These are phyloP conservation scores for Anthracocystis setariae DNA, from an alignment of 1,284 basidiomycete species.

Conservation along the genomic window DNA sequence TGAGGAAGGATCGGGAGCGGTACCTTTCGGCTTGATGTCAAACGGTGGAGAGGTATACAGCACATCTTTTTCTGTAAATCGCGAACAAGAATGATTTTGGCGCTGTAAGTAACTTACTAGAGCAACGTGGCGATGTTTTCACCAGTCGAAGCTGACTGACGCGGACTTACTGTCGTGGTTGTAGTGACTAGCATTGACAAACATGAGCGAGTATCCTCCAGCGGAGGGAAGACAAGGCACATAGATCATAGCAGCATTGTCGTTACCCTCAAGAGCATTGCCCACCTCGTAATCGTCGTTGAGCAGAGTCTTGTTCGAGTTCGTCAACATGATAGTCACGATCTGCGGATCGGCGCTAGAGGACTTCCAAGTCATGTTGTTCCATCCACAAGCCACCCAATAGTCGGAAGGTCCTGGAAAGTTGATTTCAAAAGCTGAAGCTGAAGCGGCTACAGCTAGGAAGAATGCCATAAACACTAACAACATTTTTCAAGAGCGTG, in stretches of 20 bases:
- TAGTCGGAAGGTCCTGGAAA: slow-evolving; percentile 36
- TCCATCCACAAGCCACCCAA: slow-evolving; percentile 49
- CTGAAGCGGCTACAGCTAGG: neutral
- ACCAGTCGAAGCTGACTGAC: too few species aligned
- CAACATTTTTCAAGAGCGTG: neutral
- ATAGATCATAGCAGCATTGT: slow-evolving; percentile 33
- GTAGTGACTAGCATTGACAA: slow-evolving; percentile 29
- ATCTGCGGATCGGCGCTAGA: slow-evolving; percentile 2
- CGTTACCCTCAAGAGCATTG: slow-evolving; percentile 22
- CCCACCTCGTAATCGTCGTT: slow-evolving; percentile 40
- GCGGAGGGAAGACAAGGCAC: slow-evolving; percentile 29
- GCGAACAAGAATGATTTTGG: too few species aligned
- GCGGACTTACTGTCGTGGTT: slow-evolving; percentile 31
- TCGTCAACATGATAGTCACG: slow-evolving; percentile 35
- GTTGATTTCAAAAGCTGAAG: slow-evolving; percentile 13
- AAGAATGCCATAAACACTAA: neutral
- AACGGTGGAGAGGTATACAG: slow-evolving; percentile 27
- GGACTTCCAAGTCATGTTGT: slow-evolving; percentile 33
- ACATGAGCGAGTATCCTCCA: slow-evolving; percentile 12
- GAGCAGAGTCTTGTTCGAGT: slow-evolving; percentile 35
- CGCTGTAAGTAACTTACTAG: too few species aligned
- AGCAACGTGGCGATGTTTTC: too few species aligned
- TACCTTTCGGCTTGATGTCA: slow-evolving; percentile 28
- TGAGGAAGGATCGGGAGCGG: slow-evolving; percentile 21
- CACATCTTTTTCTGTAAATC: slow-evolving; percentile 13